phyloP scores from a whole-genome alignment of 192 early-diverging fungal species.

The Rhizoclosmatium globosum region DNA sequence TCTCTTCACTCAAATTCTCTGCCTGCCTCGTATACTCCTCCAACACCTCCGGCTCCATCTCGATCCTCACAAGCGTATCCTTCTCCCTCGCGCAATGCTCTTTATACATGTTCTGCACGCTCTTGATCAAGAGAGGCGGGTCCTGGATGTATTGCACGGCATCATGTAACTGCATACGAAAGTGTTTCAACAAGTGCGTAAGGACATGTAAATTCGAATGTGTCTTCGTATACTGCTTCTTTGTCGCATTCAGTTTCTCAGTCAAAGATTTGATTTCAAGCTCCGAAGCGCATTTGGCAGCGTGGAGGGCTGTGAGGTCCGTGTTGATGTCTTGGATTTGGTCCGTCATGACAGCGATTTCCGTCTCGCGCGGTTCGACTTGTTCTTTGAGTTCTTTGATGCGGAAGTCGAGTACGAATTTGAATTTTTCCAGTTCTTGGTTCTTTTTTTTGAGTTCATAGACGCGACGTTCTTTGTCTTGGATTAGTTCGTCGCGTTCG shows the following conservation, averaged over 20 bases:
- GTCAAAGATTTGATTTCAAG: conserved; percentile 41
- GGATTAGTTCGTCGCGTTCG: conserved; percentile 63
- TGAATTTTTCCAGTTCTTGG: conserved; percentile 70
- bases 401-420: conserved; percentile 64
- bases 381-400: conserved; percentile 69
- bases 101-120: conserved; percentile 37
- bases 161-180: conserved; percentile 50
- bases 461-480: conserved; percentile 64
- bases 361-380: conserved; percentile 64
- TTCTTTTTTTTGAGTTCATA: conserved; percentile 70
- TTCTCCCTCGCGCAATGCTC: conserved; percentile 35
- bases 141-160: conserved; percentile 59
- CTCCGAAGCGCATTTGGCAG: conserved; percentile 39
- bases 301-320: conserved; percentile 49
- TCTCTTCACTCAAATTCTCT: conserved; percentile 41
- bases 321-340: conserved; percentile 60
- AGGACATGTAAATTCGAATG: conserved; percentile 48
- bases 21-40: conserved; percentile 51
- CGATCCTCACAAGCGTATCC: conserved; percentile 4
- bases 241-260: conserved; percentile 33
- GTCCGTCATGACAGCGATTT: conserved; percentile 59
- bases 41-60: conserved; percentile 50
- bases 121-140: conserved; percentile 40
- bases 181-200: conserved; percentile 38
- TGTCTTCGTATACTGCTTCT: conserved; percentile 34